Evolutionary conservation across 2,329 filamentous ascomycete species (phyloP).

Genomic region (Penicillium sp.): DNA sequence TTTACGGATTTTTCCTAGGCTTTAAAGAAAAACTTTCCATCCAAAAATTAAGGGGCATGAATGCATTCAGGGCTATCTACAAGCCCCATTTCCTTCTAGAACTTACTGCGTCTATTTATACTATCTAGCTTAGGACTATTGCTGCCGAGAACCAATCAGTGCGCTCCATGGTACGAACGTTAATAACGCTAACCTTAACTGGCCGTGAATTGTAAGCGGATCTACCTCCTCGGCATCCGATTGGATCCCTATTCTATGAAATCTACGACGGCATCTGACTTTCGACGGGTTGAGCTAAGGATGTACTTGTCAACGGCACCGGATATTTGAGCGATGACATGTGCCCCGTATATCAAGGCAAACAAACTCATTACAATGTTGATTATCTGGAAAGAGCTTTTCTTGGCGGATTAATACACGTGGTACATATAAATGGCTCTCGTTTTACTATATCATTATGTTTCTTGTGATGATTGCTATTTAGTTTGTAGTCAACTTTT

Average conservation of each 20-base stretch:
- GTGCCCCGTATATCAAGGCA: too few relatives aligned
- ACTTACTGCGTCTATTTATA: slow-evolving; percentile 3
- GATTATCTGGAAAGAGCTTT: too few relatives aligned
- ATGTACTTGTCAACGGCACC: too few relatives aligned
- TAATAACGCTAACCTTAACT: background rate
- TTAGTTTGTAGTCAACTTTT: too few relatives aligned
- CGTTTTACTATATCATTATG: too few relatives aligned
- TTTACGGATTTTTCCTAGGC: too few relatives aligned
- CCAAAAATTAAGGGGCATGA: background rate
- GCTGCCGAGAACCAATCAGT: background rate
- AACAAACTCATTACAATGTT: too few relatives aligned
- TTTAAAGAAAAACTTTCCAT: background rate
- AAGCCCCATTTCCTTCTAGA: background rate
- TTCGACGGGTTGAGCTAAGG: too few relatives aligned
- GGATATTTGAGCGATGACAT: too few relatives aligned
- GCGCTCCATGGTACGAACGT: background rate
- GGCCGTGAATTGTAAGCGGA: background rate
- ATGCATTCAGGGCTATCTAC: background rate
- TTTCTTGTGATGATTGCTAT: too few relatives aligned
- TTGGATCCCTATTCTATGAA: background rate
- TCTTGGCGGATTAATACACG: too few relatives aligned
- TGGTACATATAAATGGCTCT: too few relatives aligned
- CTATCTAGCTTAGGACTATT: background rate
- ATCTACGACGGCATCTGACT: background rate
- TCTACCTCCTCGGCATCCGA: background rate